phyloP scores from a whole-genome alignment of 2,329 filamentous ascomycete genomes.

The Sclerotinia borealis region DNA sequence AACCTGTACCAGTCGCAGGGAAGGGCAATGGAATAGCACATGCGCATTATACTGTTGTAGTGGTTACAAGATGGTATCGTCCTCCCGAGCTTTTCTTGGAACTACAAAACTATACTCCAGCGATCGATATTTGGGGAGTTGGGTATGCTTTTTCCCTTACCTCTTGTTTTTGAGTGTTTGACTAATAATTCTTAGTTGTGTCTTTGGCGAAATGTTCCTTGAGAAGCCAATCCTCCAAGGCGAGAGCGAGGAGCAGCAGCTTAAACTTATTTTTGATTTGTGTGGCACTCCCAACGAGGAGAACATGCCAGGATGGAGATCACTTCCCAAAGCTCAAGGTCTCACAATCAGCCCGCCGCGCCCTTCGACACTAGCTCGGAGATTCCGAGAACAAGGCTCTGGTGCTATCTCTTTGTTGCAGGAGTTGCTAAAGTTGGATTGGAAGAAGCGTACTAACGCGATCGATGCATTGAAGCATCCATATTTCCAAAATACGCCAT shows the following conservation, averaged over 20 bases:
- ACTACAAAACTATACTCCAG: conserved; percentile 86
- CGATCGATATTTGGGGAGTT: conserved; percentile 97
- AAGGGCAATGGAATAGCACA: conserved; percentile 76
- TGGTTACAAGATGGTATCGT: conserved; percentile 95
- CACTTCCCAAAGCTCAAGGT: conserved; percentile 73
- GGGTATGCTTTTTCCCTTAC: conserved; percentile 53
- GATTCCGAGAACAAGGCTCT: conserved; percentile 69
- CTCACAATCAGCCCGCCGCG: conserved; percentile 53
- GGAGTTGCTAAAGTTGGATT: conserved; percentile 82
- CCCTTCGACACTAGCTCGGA: conserved; percentile 59
- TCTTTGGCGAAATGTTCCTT: conserved; percentile 96
- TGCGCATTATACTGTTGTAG: conserved; percentile 90
- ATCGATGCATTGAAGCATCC: conserved; percentile 88
- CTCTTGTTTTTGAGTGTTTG: conserved; percentile 17
- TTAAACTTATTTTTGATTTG: conserved; percentile 89
- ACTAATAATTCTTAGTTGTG: conserved; percentile 55
- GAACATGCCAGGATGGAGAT: conserved; percentile 87
- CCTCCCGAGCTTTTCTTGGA: conserved; percentile 89
- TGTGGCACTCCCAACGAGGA: conserved; percentile 85
- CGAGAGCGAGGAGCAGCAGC: conserved; percentile 81
- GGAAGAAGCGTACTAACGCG: conserved; percentile 82
- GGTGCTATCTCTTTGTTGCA: conserved; percentile 72
- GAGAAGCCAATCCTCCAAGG: conserved; percentile 89
- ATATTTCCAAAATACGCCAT: conserved; percentile 76
- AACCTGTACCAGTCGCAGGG: conserved; percentile 68